Evolutionary conservation across 768 basidiomycete species (phyloP).

Genomic region (Pleurotus platypus): DNA sequence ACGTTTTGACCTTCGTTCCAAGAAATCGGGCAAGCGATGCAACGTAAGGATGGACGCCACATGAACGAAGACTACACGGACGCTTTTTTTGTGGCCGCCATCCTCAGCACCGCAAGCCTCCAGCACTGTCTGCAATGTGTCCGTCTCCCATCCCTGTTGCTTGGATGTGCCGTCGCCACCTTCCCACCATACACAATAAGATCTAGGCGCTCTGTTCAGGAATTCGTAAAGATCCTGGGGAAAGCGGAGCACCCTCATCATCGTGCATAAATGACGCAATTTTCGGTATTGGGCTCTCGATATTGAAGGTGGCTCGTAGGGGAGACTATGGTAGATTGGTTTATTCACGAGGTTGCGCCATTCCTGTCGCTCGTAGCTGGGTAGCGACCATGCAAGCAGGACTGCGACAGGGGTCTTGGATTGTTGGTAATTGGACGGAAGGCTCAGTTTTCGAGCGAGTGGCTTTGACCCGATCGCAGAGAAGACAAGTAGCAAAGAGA

Average conservation of each 20-base stretch:
- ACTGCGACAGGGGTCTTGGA: conserved; percentile 33
- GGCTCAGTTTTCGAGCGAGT: conserved; percentile 30
- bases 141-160: conserved; percentile 37
- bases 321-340: neutral
- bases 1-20: conserved; percentile 38
- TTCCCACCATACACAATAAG: conserved; percentile 48
- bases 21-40: conserved; percentile 44
- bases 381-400: conserved; percentile 45
- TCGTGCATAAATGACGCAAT: too few species aligned
- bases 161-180: conserved; percentile 25
- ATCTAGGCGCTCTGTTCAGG: conserved; percentile 30
- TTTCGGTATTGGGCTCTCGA: neutral
- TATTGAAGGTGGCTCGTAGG: neutral
- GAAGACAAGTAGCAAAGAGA: conserved; percentile 58
- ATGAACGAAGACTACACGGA: conserved; percentile 63
- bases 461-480: conserved; percentile 32
- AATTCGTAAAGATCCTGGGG: conserved; percentile 46
- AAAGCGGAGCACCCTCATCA: conserved; percentile 41
- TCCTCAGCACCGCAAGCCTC: conserved; percentile 36
- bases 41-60: conserved; percentile 50
- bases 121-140: conserved; percentile 39
- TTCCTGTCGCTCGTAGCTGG: conserved; percentile 27
- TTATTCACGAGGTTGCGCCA: conserved; percentile 13
- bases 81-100: conserved; percentile 33
- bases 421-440: conserved; percentile 33